These are phyloP conservation scores for Monosiga brevicollis DNA, from an alignment of 78 protist genomes.

Conservation along the genomic window DNA sequence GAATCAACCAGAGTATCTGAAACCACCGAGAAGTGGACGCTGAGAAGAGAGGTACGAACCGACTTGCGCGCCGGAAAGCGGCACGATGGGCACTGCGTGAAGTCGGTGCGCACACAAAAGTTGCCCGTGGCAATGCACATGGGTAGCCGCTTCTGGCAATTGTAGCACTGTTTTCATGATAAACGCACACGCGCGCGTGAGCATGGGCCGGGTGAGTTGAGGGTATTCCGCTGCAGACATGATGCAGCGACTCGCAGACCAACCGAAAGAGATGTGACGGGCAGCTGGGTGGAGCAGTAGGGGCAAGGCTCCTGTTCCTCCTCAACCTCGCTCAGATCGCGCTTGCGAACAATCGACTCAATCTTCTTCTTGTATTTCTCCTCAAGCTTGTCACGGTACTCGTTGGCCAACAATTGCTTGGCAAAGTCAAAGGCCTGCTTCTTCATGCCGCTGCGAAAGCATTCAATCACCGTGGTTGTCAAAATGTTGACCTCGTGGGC, in stretches of 20 bases:
- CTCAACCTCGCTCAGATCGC: neutral
- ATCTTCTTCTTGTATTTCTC: constrained; percentile 44
- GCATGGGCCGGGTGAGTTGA: neutral
- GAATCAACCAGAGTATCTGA: no score
- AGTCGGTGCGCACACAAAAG: neutral
- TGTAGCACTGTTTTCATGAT: neutral
- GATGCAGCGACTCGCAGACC: no score
- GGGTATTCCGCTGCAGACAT: neutral
- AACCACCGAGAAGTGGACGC: no score
- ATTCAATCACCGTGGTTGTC: constrained; percentile 67
- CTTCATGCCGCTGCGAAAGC: constrained; percentile 16
- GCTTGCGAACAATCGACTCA: constrained; percentile 54
- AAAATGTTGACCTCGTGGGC: constrained; percentile 52
- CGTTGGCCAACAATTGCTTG: constrained; percentile 48
- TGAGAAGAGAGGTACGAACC: no score
- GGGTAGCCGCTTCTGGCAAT: neutral
- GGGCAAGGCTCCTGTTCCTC: neutral
- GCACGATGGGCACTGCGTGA: neutral
- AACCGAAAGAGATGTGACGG: no score
- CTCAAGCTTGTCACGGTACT: constrained; percentile 32
- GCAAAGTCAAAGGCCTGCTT: constrained; percentile 58
- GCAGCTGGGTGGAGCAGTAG: neutral
- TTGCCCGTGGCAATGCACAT: neutral
- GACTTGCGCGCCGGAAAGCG: neutral
- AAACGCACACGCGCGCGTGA: neutral